Evolutionary conservation across 75 land plant genomes (phyloP).

Genomic region (Cupressus sempervirens): DNA sequence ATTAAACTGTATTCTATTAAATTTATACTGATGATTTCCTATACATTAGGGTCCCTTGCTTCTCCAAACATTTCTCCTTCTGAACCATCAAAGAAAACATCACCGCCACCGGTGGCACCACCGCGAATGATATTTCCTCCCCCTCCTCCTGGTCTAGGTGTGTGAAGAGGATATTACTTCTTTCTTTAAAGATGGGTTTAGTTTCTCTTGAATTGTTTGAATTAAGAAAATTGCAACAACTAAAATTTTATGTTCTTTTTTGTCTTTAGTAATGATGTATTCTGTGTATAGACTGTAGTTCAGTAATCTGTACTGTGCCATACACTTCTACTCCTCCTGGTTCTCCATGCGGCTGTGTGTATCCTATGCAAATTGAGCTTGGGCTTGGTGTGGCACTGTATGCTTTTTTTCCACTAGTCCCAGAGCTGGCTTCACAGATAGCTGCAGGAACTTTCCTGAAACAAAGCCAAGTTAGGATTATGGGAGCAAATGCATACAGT

Average conservation of each 20-base stretch:
- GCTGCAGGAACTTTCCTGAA: slow-evolving; percentile 47
- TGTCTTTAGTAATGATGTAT: not conserved
- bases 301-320: slow-evolving; percentile 41
- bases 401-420: slow-evolving; percentile 75
- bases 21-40: not conserved
- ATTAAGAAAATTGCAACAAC: not conserved
- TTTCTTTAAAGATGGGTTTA: not conserved
- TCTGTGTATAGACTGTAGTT: slow-evolving; percentile 45
- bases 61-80: slow-evolving; percentile 4
- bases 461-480: slow-evolving; percentile 72
- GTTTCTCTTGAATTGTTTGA: not conserved
- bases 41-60: slow-evolving; percentile 2
- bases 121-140: slow-evolving; percentile 30
- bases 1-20: not conserved
- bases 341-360: slow-evolving; percentile 78
- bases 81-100: not conserved
- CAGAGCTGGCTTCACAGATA: slow-evolving; percentile 72
- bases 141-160: slow-evolving; percentile 61
- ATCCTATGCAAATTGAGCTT: slow-evolving; percentile 68
- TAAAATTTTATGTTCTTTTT: not conserved
- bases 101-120: slow-evolving; percentile 9
- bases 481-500: slow-evolving; percentile 75
- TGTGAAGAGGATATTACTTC: not conserved
- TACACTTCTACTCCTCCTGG: slow-evolving; percentile 58
- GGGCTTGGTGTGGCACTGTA: slow-evolving; percentile 54